A percentile compares a stretch with the other conserved stretches of the same genome.
Evolutionary conservation across 805 yeast species (phyloP).

Genomic region (Wickerhamiella shivajii): DNA sequence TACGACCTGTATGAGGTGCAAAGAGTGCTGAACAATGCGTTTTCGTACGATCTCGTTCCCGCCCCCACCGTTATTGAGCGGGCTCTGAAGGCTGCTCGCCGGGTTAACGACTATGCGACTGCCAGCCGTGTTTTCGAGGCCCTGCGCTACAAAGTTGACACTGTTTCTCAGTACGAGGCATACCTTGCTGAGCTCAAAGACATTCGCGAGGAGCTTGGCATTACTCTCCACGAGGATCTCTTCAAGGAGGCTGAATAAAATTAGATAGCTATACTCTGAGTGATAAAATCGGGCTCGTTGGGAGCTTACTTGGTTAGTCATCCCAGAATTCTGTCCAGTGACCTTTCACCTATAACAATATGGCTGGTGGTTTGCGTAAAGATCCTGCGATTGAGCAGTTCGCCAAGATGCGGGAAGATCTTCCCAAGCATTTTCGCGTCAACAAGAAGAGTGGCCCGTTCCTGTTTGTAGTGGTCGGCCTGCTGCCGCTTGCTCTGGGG

Average conservation of each 20-base stretch:
- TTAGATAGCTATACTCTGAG: not conserved
- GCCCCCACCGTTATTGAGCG: constrained; percentile 92
- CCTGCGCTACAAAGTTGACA: constrained; percentile 89
- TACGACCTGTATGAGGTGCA: constrained; percentile 77
- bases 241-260: constrained; percentile 28
- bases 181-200: constrained; percentile 90
- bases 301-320: too few relatives aligned
- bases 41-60: constrained; percentile 96
- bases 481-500: constrained; percentile 24
- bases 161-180: constrained; percentile 84
- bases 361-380: constrained; percentile 22
- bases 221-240: constrained; percentile 84
- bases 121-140: constrained; percentile 97
- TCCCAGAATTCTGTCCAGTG: constrained; percentile 6
- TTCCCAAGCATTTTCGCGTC: constrained; percentile 21
- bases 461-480: constrained; percentile 20
- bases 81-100: constrained; percentile 95
- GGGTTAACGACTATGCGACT: constrained; percentile 97
- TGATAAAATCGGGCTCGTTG: not conserved
- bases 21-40: constrained; percentile 94
- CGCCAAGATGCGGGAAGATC: constrained; percentile 22
- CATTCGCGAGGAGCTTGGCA: constrained; percentile 81
- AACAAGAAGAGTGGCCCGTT: constrained; percentile 21
- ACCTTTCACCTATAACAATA: constrained; percentile 8
- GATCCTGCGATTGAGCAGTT: constrained; percentile 25